Conservation (phyloP, 1,284 basidiomycete species). For the Vanrija sp. region DNA sequence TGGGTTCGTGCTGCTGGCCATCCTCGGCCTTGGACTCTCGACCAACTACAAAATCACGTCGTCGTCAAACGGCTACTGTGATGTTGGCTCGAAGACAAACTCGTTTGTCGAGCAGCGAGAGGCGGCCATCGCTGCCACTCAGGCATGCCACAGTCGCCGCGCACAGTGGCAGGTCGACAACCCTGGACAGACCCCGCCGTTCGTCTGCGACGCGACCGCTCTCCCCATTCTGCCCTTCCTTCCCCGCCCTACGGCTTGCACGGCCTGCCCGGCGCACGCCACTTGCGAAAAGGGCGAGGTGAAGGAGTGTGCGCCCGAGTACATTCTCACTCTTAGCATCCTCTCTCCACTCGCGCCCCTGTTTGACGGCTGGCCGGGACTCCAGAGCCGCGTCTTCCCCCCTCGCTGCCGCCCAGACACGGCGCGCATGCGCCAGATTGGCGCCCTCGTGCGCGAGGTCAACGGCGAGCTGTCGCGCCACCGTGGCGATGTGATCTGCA, state of each 20-base stretch:
- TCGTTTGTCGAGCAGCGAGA: slow-evolving; percentile 50
- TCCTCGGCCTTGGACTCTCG: slow-evolving; percentile 51
- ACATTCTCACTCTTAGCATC: slow-evolving; percentile 54
- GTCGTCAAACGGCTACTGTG: slow-evolving; percentile 74
- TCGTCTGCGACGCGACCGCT: slow-evolving; percentile 42
- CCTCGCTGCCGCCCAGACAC: slow-evolving; percentile 80
- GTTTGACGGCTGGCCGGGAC: slow-evolving; percentile 69
- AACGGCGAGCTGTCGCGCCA: slow-evolving; percentile 65
- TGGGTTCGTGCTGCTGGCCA: slow-evolving; percentile 49
- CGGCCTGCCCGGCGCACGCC: slow-evolving; percentile 78
- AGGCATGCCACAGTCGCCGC: slow-evolving; percentile 56
- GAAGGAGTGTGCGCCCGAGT: slow-evolving; percentile 69
- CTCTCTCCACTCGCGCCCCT: slow-evolving; percentile 33
- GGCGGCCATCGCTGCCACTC: slow-evolving; percentile 51
- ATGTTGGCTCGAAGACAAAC: slow-evolving; percentile 64
- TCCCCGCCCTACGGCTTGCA: slow-evolving; percentile 66
- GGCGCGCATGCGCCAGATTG: slow-evolving; percentile 70
- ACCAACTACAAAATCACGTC: slow-evolving; percentile 56
- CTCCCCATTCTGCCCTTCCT: slow-evolving; percentile 55
- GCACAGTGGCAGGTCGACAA: slow-evolving; percentile 25
- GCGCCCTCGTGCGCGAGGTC: slow-evolving; percentile 68
- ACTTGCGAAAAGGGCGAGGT: slow-evolving; percentile 60
- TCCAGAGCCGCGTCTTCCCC: slow-evolving; percentile 73
- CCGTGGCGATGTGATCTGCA: slow-evolving; percentile 67
- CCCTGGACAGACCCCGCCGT: slow-evolving; percentile 3